Percentiles rank a stretch among this genome's conserved stretches.
These are phyloP conservation scores for Penicillium sp. DNA, from an alignment of 2,329 filamentous ascomycete species.

Conservation along the genomic window DNA sequence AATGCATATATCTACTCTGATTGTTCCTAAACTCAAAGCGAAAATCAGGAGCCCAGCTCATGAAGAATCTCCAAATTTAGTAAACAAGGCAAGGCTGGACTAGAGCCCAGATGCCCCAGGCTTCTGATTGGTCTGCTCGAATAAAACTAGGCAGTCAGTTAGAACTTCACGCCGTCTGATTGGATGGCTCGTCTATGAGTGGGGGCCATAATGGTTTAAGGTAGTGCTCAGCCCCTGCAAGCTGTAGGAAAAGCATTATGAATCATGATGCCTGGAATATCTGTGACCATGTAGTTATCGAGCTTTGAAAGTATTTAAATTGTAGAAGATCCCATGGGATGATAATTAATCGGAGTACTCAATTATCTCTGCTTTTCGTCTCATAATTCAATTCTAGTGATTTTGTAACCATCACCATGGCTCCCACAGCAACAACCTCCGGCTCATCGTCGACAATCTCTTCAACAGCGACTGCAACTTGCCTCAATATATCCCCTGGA, in stretches of 20 bases:
- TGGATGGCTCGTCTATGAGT: not conserved
- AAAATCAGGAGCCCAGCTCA: no score
- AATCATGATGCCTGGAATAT: not conserved
- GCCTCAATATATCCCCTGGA: conserved; percentile 33
- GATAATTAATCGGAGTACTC: not conserved
- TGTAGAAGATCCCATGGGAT: not conserved
- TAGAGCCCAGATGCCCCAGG: not conserved
- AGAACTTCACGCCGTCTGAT: not conserved
- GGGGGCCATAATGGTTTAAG: not conserved
- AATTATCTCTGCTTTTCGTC: not conserved
- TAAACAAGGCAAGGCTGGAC: not conserved
- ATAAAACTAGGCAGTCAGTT: not conserved
- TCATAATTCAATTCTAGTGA: not conserved
- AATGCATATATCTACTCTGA: no score
- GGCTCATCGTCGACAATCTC: conserved; percentile 4
- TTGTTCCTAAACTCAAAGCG: no score
- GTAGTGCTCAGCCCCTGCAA: not conserved
- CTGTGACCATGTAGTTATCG: not conserved
- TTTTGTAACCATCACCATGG: not conserved
- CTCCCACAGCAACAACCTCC: not conserved
- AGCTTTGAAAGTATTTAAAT: not conserved
- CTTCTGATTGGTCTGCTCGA: not conserved
- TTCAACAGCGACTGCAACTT: conserved; percentile 26
- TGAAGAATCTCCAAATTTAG: not conserved
- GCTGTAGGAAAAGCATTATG: not conserved